These are phyloP conservation scores for Coemansia aciculifera DNA, from an alignment of 192 early-diverging fungal genomes.

Conservation along the genomic window DNA sequence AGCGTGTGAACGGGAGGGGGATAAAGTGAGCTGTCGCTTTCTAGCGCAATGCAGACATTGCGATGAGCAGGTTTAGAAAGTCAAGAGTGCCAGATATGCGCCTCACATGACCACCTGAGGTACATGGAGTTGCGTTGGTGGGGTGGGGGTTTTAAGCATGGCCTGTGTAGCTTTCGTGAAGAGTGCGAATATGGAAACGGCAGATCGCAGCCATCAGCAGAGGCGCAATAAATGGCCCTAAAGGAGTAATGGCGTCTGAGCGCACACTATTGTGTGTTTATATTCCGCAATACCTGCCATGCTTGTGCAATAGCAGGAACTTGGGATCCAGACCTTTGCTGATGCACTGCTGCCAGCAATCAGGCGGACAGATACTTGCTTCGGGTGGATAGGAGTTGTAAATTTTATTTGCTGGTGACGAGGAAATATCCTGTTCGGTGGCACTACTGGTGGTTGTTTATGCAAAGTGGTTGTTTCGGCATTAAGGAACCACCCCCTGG, in stretches of 20 bases:
- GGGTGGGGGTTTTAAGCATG: neutral
- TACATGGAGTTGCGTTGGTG: neutral
- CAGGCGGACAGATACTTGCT: neutral
- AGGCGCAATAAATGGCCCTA: neutral
- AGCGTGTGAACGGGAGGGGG: neutral
- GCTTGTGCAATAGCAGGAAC: neutral
- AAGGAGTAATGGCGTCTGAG: neutral
- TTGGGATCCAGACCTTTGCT: neutral
- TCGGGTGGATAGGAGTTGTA: neutral
- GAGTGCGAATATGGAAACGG: conserved; percentile 7
- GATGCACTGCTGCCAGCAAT: conserved; percentile 1
- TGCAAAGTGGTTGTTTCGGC: neutral
- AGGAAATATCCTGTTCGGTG: too few species aligned
- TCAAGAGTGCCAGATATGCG: conserved; percentile 1
- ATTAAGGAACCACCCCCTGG: neutral
- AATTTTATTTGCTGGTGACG: neutral
- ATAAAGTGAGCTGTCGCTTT: neutral
- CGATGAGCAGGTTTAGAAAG: conserved; percentile 1
- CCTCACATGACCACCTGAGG: neutral
- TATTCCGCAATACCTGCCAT: conserved; percentile 1
- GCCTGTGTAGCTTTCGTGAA: neutral
- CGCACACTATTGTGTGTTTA: conserved; percentile 1
- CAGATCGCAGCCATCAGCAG: neutral
- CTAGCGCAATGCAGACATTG: neutral
- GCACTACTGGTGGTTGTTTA: conserved; percentile 2